These are phyloP conservation scores for Begonia loranthoides DNA, from an alignment of 306 rosid species.

Conservation along the genomic window DNA sequence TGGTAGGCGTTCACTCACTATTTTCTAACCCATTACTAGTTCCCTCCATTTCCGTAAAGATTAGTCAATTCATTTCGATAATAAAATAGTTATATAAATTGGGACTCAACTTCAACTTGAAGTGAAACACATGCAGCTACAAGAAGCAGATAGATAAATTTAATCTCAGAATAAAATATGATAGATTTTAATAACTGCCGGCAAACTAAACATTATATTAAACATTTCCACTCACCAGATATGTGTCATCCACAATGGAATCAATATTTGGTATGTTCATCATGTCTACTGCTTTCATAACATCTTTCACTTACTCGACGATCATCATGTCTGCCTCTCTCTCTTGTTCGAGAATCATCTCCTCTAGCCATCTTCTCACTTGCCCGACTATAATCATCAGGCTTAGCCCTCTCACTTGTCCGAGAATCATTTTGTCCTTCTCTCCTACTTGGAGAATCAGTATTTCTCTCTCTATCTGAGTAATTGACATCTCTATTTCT, in stretches of 20 bases:
- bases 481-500: conserved; percentile 17
- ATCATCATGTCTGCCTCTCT: not conserved
- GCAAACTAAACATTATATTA: not conserved
- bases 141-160: too few species aligned
- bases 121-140: too few species aligned
- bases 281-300: not conserved
- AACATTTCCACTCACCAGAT: not conserved
- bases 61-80: too few species aligned
- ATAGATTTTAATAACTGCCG: not conserved
- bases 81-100: too few species aligned
- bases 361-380: conserved; percentile 5
- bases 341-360: not conserved
- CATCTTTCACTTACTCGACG: not conserved
- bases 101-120: too few species aligned
- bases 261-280: not conserved
- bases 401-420: conserved; percentile 12
- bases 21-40: too few species aligned
- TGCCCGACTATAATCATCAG: conserved; percentile 22
- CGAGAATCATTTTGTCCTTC: too few species aligned
- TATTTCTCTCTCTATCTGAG: conserved; percentile 23
- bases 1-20: too few species aligned
- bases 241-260: not conserved
- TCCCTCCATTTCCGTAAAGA: too few species aligned
- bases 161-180: not conserved
- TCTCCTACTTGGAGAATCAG: not conserved